phyloP scores from a whole-genome alignment of 305 asterid species.

The Nicotiana rustica region DNA sequence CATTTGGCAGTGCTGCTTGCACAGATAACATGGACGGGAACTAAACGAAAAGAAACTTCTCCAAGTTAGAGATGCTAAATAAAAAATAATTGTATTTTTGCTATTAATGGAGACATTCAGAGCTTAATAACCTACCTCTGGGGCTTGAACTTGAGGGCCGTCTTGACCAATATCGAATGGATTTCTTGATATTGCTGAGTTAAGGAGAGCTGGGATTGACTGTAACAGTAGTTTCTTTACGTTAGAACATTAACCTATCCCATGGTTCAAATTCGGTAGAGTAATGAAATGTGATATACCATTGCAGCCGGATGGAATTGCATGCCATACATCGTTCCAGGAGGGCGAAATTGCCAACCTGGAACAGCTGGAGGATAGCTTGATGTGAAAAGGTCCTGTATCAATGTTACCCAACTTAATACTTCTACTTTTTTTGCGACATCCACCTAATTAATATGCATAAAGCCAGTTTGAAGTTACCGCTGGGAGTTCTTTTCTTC shows the following conservation, averaged over 20 bases:
- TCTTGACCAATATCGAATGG: slow-evolving; percentile 75
- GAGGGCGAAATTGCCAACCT: slow-evolving; percentile 64
- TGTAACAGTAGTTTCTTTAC: slow-evolving; percentile 39
- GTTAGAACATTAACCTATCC: not conserved
- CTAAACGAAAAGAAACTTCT: slow-evolving; percentile 43
- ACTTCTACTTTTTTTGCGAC: not conserved
- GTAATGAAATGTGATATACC: slow-evolving; percentile 49
- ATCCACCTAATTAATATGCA: not conserved
- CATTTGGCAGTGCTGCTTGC: slow-evolving; percentile 61
- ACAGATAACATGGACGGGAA: slow-evolving; percentile 61
- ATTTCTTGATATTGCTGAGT: slow-evolving; percentile 60
- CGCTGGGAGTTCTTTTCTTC: slow-evolving; percentile 82
- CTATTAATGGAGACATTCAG: too few relatives aligned
- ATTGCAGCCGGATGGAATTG: slow-evolving; percentile 58
- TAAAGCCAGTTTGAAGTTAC: slow-evolving; percentile 44
- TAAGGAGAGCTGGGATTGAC: slow-evolving; percentile 49
- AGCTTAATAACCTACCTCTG: slow-evolving; percentile 52
- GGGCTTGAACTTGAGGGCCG: slow-evolving; percentile 52
- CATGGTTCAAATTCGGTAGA: not conserved
- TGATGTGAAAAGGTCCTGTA: slow-evolving; percentile 74
- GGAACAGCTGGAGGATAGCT: slow-evolving; percentile 51
- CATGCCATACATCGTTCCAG: slow-evolving; percentile 59
- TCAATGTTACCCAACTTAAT: not conserved
- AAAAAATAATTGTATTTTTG: not conserved
- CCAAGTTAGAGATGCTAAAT: not conserved